Evolutionary conservation across 2,329 filamentous ascomycete genomes (phyloP), one percentile per base, ranked within the genome.

Genomic region (Capronia americana): DNA sequence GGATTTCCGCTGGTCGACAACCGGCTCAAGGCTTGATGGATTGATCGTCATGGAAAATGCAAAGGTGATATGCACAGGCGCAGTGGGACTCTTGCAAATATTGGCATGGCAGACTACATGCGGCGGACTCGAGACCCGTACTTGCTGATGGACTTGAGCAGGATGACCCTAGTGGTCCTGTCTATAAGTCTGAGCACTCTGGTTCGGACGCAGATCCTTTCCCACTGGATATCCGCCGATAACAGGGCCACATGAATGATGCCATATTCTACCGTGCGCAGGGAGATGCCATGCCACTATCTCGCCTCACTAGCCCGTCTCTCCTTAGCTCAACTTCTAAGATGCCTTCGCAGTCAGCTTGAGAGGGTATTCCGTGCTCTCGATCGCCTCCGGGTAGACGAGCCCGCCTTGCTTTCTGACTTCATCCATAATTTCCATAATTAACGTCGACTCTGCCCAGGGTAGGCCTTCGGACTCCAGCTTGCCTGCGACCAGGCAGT

Each of bases 401-500:
- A 91, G 78, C 1, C 84, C 86, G 58, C 85, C 85, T 78, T 90
- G 87, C 75, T 80, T 84, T 73, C 89, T 82, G n/a, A 87, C 86
- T 77, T 89, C 86, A 80, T 91, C 89, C 88, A 91, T 91, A 2
- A 86, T 82, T 75, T 93, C 89, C 92, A 97, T 96, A 70, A 97
- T 92, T 56, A 88, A 85, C 59, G 96, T 83, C 74, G 90, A 94
- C 84, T 97, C 93, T 51, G 86, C 84, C 83, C 87, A 87, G n/a
- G 92, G 92, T 82, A 96, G 89, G 74, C 89, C 85, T 79, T 88
- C 88, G 30, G 92, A 92, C 75, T 95, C 92, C 50, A 90, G 83
- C 66, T 96, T 75, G 71, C 90, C 92, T 53, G 88, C 84, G 12
- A 68, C 30, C 26, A 65, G 64, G 26, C 60, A 63, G 41, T 63